phyloP scores from a whole-genome alignment of 441 rosid species.

The Erysimum pusillum region DNA sequence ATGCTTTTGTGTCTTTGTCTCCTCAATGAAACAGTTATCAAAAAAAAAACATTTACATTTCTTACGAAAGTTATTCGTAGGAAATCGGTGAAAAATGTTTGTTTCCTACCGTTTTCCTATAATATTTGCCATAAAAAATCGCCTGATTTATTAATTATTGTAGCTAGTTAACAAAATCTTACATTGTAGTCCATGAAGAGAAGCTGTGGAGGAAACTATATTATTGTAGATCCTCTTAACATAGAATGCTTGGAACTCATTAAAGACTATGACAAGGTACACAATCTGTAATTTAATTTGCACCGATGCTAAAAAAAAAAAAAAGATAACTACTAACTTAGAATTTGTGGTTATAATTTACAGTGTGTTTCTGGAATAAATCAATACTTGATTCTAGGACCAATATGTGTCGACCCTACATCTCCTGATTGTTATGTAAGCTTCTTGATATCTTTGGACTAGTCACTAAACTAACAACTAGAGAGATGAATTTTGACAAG shows the following conservation, averaged over 20 bases:
- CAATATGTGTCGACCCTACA: constrained; percentile 32
- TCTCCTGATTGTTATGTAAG: constrained; percentile 32
- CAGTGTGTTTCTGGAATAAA: constrained; percentile 14
- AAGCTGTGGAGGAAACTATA: constrained; percentile 28
- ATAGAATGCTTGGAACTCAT: constrained; percentile 19
- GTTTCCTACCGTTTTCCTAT: too few species aligned
- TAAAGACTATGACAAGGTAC: constrained; percentile 2
- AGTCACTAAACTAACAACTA: neutral
- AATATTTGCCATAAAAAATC: too few species aligned
- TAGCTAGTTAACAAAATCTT: neutral
- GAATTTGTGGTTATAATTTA: neutral
- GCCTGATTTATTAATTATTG: too few species aligned
- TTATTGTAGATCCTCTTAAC: constrained; percentile 15
- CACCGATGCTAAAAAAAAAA: neutral
- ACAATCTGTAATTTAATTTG: neutral
- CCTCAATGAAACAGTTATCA: neutral
- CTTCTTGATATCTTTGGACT: neutral
- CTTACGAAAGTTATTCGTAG: too few species aligned
- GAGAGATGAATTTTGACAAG: neutral
- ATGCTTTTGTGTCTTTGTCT: constrained; percentile 4
- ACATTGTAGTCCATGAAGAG: constrained; percentile 31
- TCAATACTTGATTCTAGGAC: neutral
- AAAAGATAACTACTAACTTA: neutral
- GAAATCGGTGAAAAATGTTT: too few species aligned
- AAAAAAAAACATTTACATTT: too few species aligned